Conservation (phyloP, 2,329 filamentous ascomycete species). For the Hirsutella thompsonii region DNA sequence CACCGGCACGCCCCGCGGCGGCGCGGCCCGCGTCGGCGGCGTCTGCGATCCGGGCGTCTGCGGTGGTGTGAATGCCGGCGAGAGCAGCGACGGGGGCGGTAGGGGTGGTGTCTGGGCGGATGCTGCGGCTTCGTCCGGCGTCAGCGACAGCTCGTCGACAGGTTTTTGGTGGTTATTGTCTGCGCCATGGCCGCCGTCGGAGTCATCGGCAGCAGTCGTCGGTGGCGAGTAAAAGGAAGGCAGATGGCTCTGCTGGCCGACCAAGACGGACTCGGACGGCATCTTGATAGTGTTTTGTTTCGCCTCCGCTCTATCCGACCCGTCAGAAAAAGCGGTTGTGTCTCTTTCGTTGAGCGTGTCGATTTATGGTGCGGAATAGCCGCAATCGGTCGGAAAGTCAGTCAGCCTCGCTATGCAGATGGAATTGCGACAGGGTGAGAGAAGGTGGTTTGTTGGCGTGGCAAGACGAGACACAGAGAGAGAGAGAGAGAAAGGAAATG, state of each 20-base stretch:
- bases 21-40: constrained; percentile 30
- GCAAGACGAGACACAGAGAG: no score
- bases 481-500: no score
- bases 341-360: no score
- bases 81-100: constrained; percentile 61
- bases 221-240: constrained; percentile 35
- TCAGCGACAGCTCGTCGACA: constrained; percentile 19
- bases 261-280: constrained; percentile 12
- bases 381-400: no score
- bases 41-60: constrained; percentile 47
- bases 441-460: no score
- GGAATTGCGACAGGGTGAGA: no score
- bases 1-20: constrained; percentile 44
- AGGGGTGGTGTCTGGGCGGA: constrained; percentile 8
- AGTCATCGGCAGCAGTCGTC: constrained; percentile 15
- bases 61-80: constrained; percentile 71
- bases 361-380: no score
- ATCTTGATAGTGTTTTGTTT: constrained; percentile 8
- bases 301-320: background rate
- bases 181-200: no score
- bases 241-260: constrained; percentile 21
- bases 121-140: constrained; percentile 10
- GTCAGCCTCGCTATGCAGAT: no score
- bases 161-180: constrained; percentile 3
- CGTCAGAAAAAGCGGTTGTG: no score